phyloP scores from a whole-genome alignment of 495 filamentous ascomycete genomes.

The Podospora fimiseda region DNA sequence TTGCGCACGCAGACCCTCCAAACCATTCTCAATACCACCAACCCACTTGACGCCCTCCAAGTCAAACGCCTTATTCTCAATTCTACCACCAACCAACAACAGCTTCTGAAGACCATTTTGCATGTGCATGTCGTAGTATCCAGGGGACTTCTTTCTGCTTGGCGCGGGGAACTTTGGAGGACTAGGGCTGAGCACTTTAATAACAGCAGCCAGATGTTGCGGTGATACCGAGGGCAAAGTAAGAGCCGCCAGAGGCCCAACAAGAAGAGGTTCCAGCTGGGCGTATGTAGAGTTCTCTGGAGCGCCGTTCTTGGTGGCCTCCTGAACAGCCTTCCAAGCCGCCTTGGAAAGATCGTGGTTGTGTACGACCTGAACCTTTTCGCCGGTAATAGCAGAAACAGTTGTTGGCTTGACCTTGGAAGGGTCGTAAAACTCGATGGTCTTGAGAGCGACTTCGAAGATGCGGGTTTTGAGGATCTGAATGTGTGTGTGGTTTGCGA shows the following conservation, averaged over 20 bases:
- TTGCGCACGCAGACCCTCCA: conserved; percentile 76
- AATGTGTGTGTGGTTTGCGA: conserved; percentile 56
- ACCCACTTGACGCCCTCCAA: conserved; percentile 73
- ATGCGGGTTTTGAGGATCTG: conserved; percentile 84
- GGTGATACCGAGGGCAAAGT: conserved; percentile 81
- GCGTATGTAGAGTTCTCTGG: conserved; percentile 40
- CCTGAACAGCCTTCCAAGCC: conserved; percentile 55
- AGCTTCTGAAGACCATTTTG: conserved; percentile 82
- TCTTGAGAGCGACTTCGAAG: conserved; percentile 72
- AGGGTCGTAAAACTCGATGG: conserved; percentile 82
- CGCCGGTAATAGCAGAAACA: conserved; percentile 22
- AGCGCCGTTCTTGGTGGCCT: conserved; percentile 39
- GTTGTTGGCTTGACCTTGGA: conserved; percentile 25
- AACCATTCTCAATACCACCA: conserved; percentile 71
- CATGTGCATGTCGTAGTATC: conserved; percentile 68
- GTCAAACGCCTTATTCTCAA: conserved; percentile 79
- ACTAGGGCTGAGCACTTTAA: conserved; percentile 68
- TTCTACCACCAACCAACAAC: conserved; percentile 74
- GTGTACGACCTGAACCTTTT: conserved; percentile 38
- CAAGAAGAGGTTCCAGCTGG: conserved; percentile 68
- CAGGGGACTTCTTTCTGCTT: conserved; percentile 63
- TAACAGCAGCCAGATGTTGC: conserved; percentile 67
- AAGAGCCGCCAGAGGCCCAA: conserved; percentile 71
- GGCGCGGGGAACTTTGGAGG: conserved; percentile 69
- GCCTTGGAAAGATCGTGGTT: conserved; percentile 69